A percentile compares a stretch with the other conserved stretches of the same genome.
Evolutionary conservation across 2,329 filamentous ascomycete genomes (phyloP).

Genomic region (Epicoccum nigrum): DNA sequence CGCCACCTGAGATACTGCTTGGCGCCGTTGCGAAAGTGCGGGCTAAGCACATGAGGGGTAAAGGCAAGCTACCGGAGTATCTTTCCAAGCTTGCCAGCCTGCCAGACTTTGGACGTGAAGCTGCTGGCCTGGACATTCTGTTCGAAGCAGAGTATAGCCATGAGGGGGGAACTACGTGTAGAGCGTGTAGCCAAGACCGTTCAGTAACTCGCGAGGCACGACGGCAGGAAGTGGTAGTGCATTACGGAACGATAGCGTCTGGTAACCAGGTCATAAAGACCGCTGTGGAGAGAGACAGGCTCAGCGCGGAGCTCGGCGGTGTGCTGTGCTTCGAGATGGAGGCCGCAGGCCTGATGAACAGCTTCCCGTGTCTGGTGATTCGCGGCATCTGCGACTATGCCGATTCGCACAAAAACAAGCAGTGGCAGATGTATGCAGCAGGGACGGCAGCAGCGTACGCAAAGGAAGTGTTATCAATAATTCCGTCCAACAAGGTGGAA

Average conservation of each 20-base stretch:
- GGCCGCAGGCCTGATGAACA: not conserved
- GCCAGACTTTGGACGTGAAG: not conserved
- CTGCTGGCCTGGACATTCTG: not conserved
- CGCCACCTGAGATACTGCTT: constrained; percentile 16
- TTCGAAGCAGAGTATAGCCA: constrained; percentile 6
- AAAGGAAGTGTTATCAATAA: not conserved
- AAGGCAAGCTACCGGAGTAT: not conserved
- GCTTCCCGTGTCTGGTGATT: not conserved
- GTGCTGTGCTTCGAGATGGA: constrained; percentile 6
- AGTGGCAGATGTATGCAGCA: not conserved
- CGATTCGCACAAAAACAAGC: not conserved
- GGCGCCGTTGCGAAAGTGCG: constrained; percentile 12
- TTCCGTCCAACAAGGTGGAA: not conserved
- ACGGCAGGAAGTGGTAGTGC: constrained; percentile 7
- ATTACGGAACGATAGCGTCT: constrained; percentile 12
- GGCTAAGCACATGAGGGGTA: constrained; percentile 1
- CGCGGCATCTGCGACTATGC: not conserved
- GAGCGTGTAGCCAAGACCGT: constrained; percentile 3
- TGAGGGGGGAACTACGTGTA: not conserved
- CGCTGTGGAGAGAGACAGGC: constrained; percentile 5
- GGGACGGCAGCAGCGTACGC: not conserved
- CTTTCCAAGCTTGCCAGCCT: constrained; percentile 2
- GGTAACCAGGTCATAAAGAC: constrained; percentile 10
- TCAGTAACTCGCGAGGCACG: not conserved
- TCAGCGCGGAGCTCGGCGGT: constrained; percentile 14